Percentiles rank a stretch among this genome's conserved stretches.
phyloP scores from a whole-genome alignment of 192 early-diverging fungal genomes.

The Geosiphon pyriformis region DNA sequence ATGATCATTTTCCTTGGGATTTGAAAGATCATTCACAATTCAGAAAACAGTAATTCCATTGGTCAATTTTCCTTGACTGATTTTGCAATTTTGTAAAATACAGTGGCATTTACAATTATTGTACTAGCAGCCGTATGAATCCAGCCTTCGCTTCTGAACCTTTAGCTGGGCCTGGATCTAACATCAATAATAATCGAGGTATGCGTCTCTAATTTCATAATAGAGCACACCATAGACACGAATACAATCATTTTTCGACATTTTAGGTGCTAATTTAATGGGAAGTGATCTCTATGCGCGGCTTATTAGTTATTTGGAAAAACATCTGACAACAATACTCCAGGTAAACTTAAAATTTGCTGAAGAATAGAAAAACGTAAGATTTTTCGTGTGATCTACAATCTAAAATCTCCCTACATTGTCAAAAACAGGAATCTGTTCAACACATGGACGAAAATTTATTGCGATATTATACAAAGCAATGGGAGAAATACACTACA shows the following conservation, averaged over 20 bases:
- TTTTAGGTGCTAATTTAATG: slow-evolving; percentile 47
- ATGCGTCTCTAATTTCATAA: background rate
- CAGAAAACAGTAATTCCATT: too few relatives aligned
- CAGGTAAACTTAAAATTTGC: too few relatives aligned
- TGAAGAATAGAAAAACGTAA: too few relatives aligned
- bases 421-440: slow-evolving; percentile 46
- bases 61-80: background rate
- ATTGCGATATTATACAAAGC: slow-evolving; percentile 78
- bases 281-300: slow-evolving; percentile 51
- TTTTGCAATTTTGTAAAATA: background rate
- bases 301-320: slow-evolving; percentile 48
- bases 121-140: slow-evolving; percentile 45
- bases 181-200: slow-evolving; percentile 21
- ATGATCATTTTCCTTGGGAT: background rate
- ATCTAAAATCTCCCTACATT: too few relatives aligned
- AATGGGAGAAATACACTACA: slow-evolving; percentile 89
- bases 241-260: background rate
- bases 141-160: slow-evolving; percentile 24
- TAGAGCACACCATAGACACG: too few relatives aligned
- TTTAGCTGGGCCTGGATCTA: slow-evolving; percentile 8
- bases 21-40: too few relatives aligned
- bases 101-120: slow-evolving; percentile 75
- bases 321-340: slow-evolving; percentile 47
- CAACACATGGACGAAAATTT: slow-evolving; percentile 72
- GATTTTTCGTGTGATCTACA: too few relatives aligned